Conservation (phyloP, 2,329 filamentous ascomycete genomes). For the Ceratocystis ficicola region DNA sequence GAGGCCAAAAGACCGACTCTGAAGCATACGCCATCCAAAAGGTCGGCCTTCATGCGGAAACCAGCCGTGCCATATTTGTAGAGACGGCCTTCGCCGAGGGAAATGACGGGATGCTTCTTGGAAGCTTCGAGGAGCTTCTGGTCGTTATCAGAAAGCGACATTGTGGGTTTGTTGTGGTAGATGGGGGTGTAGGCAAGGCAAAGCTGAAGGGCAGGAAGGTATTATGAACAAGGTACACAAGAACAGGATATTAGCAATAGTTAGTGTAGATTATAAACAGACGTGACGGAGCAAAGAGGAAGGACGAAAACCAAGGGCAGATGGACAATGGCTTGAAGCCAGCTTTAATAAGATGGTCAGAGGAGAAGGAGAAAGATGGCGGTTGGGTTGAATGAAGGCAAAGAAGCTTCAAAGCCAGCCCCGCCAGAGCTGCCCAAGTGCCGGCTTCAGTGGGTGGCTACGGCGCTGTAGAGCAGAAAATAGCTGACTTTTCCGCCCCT, state of each 20-base stretch:
- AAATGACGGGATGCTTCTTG: conserved; percentile 48
- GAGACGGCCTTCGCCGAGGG: conserved; percentile 32
- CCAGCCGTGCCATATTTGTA: conserved; percentile 58
- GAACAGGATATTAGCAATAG: neutral
- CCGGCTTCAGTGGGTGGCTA: neutral
- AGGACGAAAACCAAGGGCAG: neutral
- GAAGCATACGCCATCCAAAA: conserved; percentile 86
- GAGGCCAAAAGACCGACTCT: conserved; percentile 81
- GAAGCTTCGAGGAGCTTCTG: conserved; percentile 47
- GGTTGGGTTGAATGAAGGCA: neutral
- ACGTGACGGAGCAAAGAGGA: neutral
- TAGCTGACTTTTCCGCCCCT: neutral
- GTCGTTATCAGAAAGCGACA: conserved; percentile 25
- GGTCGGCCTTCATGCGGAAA: conserved; percentile 59
- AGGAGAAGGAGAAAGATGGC: neutral
- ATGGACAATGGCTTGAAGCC: neutral
- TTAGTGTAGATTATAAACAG: neutral
- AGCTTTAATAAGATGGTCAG: conserved; percentile 1
- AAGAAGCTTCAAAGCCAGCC: neutral
- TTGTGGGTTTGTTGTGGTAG: conserved; percentile 14
- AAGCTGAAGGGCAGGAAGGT: neutral
- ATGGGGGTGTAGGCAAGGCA: conserved; percentile 18
- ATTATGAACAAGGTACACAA: conserved; percentile 7
- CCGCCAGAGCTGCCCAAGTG: neutral
- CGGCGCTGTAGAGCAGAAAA: neutral